phyloP scores from a whole-genome alignment of 2,329 filamentous ascomycete species.

The Colletotrichum scovillei region DNA sequence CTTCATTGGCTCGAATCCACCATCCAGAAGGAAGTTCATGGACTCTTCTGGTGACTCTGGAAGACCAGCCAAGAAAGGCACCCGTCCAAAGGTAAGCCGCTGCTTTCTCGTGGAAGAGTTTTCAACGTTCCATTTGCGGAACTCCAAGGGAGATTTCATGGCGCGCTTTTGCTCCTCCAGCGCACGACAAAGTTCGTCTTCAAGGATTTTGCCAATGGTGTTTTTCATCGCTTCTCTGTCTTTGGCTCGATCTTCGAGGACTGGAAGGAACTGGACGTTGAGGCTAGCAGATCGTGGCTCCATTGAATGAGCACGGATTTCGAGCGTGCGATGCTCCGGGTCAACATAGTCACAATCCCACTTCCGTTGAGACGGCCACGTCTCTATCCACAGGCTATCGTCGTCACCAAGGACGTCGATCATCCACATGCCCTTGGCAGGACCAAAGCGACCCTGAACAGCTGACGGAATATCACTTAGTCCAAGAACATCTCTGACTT shows the following conservation, averaged over 20 bases:
- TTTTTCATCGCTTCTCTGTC: constrained; percentile 56
- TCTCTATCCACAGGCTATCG: constrained; percentile 72
- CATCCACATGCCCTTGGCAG: constrained; percentile 82
- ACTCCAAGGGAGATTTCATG: constrained; percentile 59
- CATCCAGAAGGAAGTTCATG: constrained; percentile 65
- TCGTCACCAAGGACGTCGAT: constrained; percentile 62
- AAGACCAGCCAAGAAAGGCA: constrained; percentile 61
- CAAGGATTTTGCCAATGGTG: constrained; percentile 61
- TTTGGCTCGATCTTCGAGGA: constrained; percentile 71
- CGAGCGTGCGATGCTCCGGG: constrained; percentile 69
- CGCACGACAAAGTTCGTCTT: constrained; percentile 60
- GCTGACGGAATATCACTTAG: constrained; percentile 68
- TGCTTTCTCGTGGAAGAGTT: constrained; percentile 48
- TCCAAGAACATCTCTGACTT: constrained; percentile 62
- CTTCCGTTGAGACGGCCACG: constrained; percentile 75
- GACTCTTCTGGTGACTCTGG: constrained; percentile 62
- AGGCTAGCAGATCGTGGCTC: constrained; percentile 64
- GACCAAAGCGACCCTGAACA: constrained; percentile 77
- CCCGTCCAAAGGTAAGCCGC: constrained; percentile 50
- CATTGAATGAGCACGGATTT: constrained; percentile 65
- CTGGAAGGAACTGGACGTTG: constrained; percentile 76
- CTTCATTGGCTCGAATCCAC: constrained; percentile 67
- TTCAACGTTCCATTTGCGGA: constrained; percentile 66
- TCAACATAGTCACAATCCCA: constrained; percentile 66
- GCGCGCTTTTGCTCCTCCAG: constrained; percentile 63